Base-by-base conservation (phyloP, 768 basidiomycete species). In the Sporobolomyces pararoseus region DNA sequence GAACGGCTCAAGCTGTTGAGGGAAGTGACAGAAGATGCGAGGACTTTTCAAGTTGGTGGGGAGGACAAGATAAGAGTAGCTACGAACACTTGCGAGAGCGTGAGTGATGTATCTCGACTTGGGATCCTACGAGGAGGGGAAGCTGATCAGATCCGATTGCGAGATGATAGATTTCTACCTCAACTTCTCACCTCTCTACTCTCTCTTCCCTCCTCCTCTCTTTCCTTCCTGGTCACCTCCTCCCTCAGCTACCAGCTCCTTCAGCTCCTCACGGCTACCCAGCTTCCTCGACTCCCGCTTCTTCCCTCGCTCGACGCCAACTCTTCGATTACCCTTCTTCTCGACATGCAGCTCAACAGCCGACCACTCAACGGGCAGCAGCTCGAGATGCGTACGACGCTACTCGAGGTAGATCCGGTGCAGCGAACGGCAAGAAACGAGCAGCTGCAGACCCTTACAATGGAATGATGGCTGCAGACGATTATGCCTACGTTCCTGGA, bases 1-100 rank as follows among this genome's bases (percentile, higher is more conserved):
- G 86, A 90, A 75, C 86, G 91, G 51, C 87, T 97, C 63, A 86
- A 86, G 83, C 85, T 94, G 37, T 86, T 99, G 75, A 85, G 87
- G 54, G 91, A 96, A 78, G 92, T 98, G 77, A 91, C 93, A 10
- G 94, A 98, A 64, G 95, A 97, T 80, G 93, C 93, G 25, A 60
- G 70, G 25, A 52, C 65, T 47, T 77, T 74, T 64, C 73, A 72
- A 27, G 66, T 77, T 12, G 76, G 76, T 27, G 75, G 74, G 13
- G 76, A 77, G 65, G 76, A 77, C 74, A 77, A 77, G 76, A 77
- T 77, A 55, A 27, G 76, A 5, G 76, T 77, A 23, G 76, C 75
- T 21, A 77, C 76, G 17, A 72, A 72, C 54, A 75, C 76, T 12
- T 77, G 76, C 68, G 76, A 77, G 65, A 75, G 73, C 25, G 76